Evolutionary conservation across 73 alveolate species (phyloP).

Genomic region (Paramecium sexaurelia): DNA sequence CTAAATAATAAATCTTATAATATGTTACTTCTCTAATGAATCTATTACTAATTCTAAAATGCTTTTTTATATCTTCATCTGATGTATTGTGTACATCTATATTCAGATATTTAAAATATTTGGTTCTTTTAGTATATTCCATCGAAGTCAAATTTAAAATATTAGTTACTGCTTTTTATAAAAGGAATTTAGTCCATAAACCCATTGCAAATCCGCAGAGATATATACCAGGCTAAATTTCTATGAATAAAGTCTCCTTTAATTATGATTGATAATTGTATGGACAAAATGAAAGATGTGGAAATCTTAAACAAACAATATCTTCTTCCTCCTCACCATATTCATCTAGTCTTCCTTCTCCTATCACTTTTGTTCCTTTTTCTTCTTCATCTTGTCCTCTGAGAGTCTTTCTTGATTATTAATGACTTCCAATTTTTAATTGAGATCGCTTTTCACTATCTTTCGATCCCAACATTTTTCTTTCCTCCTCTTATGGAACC

Average conservation of each 20-base stretch:
- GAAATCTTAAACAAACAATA: slow-evolving; percentile 89
- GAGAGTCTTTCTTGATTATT: slow-evolving; percentile 62
- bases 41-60: slow-evolving; percentile 91
- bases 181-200: slow-evolving; percentile 76
- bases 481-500: background rate
- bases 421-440: slow-evolving; percentile 1
- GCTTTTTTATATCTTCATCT: slow-evolving; percentile 90
- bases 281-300: slow-evolving; percentile 90
- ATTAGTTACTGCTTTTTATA: slow-evolving; percentile 83
- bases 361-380: slow-evolving; percentile 40
- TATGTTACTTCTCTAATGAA: slow-evolving; percentile 84
- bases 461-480: slow-evolving; percentile 29
- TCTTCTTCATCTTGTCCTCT: slow-evolving; percentile 51
- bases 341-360: slow-evolving; percentile 71
- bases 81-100: slow-evolving; percentile 86
- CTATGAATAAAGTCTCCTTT: slow-evolving; percentile 61
- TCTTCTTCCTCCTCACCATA: slow-evolving; percentile 91
- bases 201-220: slow-evolving; percentile 71
- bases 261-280: slow-evolving; percentile 78
- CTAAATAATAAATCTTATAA: background rate
- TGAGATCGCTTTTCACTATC: slow-evolving; percentile 24
- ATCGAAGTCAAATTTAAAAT: slow-evolving; percentile 86
- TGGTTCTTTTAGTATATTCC: slow-evolving; percentile 87
- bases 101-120: slow-evolving; percentile 87
- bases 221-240: slow-evolving; percentile 62